Evolutionary conservation across 2,329 filamentous ascomycete species (phyloP).

Genomic region (Exophiala mesophila): DNA sequence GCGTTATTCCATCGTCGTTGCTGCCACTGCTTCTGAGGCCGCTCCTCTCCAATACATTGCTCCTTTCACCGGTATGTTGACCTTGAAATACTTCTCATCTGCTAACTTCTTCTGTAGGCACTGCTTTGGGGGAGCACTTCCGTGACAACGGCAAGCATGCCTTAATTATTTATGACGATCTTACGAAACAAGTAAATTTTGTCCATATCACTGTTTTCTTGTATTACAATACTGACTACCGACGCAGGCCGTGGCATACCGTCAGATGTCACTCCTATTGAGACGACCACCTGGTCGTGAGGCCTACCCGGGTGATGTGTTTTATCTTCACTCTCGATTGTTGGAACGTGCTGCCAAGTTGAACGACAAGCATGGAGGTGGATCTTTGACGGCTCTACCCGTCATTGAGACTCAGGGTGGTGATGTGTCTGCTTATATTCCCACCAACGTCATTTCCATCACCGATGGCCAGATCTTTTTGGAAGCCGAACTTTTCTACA

Average conservation of each 20-base stretch:
- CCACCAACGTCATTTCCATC: constrained; percentile 99
- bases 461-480: constrained; percentile 99
- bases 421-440: constrained; percentile 99
- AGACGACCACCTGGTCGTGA: constrained; percentile 98
- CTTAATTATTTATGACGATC: constrained; percentile 87
- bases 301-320: constrained; percentile 98
- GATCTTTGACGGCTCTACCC: constrained; percentile 94
- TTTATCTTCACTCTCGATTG: constrained; percentile 99
- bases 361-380: constrained; percentile 89
- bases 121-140: constrained; percentile 66
- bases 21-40: constrained; percentile 95
- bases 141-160: constrained; percentile 82
- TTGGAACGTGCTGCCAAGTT: constrained; percentile 99
- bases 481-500: constrained; percentile 99
- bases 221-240: constrained; percentile 59
- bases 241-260: constrained; percentile 96
- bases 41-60: constrained; percentile 91
- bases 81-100: constrained; percentile 7
- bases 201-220: not conserved
- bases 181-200: too few relatives aligned
- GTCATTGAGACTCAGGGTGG: constrained; percentile 99
- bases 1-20: constrained; percentile 94
- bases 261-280: constrained; percentile 97
- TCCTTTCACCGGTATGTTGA: constrained; percentile 72
- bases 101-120: not conserved